These are phyloP conservation scores for Didymella lethalis DNA, from an alignment of 2,329 filamentous ascomycete species.

Conservation along the genomic window DNA sequence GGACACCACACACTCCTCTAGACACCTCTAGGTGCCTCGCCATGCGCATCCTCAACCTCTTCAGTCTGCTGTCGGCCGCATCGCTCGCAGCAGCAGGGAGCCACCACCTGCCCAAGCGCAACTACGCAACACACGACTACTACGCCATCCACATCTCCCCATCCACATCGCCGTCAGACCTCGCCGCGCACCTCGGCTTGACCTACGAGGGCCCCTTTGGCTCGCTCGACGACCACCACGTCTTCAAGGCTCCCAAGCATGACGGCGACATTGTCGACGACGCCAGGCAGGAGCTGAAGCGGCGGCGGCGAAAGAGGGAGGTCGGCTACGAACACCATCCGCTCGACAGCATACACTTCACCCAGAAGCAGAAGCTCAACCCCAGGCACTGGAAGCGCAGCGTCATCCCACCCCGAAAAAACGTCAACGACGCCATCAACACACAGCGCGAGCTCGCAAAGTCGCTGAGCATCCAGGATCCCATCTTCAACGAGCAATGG, in stretches of 20 bases:
- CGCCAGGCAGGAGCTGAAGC: conserved; percentile 61
- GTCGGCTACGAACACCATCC: conserved; percentile 58
- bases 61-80: conserved; percentile 47
- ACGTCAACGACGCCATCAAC: conserved; percentile 59
- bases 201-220: conserved; percentile 82
- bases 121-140: conserved; percentile 86
- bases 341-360: conserved; percentile 77
- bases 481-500: conserved; percentile 95
- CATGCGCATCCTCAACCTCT: conserved; percentile 59
- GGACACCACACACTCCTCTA: too few species aligned
- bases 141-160: conserved; percentile 86
- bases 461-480: conserved; percentile 79
- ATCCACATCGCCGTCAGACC: conserved; percentile 68
- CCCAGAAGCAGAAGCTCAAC: conserved; percentile 77
- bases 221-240: conserved; percentile 79
- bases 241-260: conserved; percentile 75
- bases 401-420: conserved; percentile 41
- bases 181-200: conserved; percentile 77
- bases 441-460: conserved; percentile 53
- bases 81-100: conserved; percentile 39
- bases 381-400: conserved; percentile 68
- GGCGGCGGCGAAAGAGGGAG: conserved; percentile 69
- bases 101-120: conserved; percentile 62
- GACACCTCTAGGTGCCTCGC: conserved; percentile 9
- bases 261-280: conserved; percentile 63